Base-by-base conservation (phyloP, 1,139 yeast genomes). In the Wickerhamiella pararugosa region DNA sequence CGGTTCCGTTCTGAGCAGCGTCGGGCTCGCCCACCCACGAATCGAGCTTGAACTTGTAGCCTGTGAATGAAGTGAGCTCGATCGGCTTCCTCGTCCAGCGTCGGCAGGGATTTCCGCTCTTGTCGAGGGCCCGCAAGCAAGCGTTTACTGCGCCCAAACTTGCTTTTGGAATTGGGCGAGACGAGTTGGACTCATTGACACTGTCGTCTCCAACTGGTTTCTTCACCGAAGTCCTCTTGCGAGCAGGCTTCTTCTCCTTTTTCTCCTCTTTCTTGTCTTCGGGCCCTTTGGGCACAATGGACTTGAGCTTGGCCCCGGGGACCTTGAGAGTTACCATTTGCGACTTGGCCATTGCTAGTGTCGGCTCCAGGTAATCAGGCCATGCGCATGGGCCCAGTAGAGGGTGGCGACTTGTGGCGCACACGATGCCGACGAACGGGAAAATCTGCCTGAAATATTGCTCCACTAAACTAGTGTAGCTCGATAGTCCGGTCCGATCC, bases 51-150 rank as follows among this genome's bases (percentile, higher is more conserved):
- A 71, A 69, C 47, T 66, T 66, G 52, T 69, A 71, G 8, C 82
- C 80, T 8, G 78, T 74, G 51, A 76, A 75, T n/a, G 76, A 69
- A 55, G 71, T 72, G 49, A 76, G 66, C 39, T 61, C 53, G 8
- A 66, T 51, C 1, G 71, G 68, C 42, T 63, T 61, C 51, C 72
- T 72, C 6, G 52, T 56, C 81, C 82, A 76, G 50, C 62, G 66
- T 43, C 70, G 64, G 32, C 66, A 64, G 25, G 73, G 71, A 42
- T 61, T 65, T 2, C 58, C 47, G 35, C 45, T 43, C n/a, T 68
- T 67, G 49, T 73, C 79, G 45, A 72, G 56, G 2, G 61, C 60
- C 28, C 57, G 42, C 34, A 56, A 42, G 26, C 52, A 51, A 7
- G 57, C 56, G 37, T 52, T 54, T 15, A 52, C 50, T 3, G 56